phyloP scores from a whole-genome alignment of 306 rosid genomes.

The Fragaria vesca region DNA sequence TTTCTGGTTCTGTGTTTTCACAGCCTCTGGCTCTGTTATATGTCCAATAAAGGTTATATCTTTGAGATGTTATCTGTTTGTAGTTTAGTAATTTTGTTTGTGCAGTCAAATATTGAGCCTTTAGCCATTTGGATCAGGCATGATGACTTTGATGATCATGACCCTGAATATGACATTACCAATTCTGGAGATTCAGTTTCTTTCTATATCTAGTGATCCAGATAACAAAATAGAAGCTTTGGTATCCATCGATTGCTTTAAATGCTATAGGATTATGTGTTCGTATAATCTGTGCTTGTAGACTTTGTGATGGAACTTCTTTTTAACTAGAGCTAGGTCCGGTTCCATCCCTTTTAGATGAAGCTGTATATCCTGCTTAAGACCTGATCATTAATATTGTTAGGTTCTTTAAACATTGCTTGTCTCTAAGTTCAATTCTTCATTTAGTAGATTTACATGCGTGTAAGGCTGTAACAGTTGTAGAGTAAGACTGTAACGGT shows the following conservation, averaged over 20 bases:
- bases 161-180: too few relatives aligned
- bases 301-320: not conserved
- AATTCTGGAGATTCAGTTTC: not conserved
- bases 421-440: not conserved
- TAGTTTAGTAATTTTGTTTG: not conserved
- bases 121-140: not conserved
- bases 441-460: not conserved
- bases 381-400: not conserved
- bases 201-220: not conserved
- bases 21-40: not conserved
- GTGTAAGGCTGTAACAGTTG: not conserved
- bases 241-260: not conserved
- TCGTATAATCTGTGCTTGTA: not conserved
- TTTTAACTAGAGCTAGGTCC: not conserved
- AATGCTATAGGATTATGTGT: not conserved
- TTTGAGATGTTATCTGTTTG: not conserved
- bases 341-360: not conserved
- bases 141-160: not conserved
- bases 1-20: too few relatives aligned
- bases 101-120: not conserved
- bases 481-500: not conserved
- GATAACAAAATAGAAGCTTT: not conserved
- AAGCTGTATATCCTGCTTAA: not conserved
- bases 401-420: not conserved
- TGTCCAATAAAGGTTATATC: not conserved